Evolutionary conservation across 345 rosid species (phyloP).

Genomic region (Mallotus nudiflorus): DNA sequence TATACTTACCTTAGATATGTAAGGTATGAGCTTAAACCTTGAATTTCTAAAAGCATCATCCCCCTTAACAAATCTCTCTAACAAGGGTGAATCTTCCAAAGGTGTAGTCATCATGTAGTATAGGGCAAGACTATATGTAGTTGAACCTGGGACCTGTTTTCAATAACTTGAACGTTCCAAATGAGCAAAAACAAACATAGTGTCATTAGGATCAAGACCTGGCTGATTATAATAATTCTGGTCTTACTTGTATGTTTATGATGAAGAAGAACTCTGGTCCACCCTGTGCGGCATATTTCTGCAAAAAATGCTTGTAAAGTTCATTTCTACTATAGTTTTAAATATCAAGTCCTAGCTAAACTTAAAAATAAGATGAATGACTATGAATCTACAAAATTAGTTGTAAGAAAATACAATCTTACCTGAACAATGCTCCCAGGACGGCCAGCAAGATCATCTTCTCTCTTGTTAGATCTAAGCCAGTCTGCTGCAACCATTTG

Average conservation of each 20-base stretch:
- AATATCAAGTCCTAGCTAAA: slow-evolving; percentile 9
- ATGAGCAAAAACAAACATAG: not conserved
- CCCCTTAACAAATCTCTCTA: slow-evolving; percentile 72
- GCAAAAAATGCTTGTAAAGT: slow-evolving; percentile 30
- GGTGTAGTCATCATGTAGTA: slow-evolving; percentile 89
- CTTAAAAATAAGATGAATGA: not conserved
- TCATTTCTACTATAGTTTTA: too few species aligned
- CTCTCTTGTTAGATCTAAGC: slow-evolving; percentile 82
- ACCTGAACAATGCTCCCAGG: slow-evolving; percentile 95
- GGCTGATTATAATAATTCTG: slow-evolving; percentile 1
- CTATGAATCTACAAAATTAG: slow-evolving; percentile 7
- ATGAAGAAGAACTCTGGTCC: slow-evolving; percentile 90
- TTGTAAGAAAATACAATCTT: slow-evolving; percentile 12
- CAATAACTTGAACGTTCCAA: slow-evolving; percentile 20
- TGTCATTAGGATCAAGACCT: not conserved
- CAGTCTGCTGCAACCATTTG: slow-evolving; percentile 98
- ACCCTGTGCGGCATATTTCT: slow-evolving; percentile 93
- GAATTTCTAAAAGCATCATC: slow-evolving; percentile 90
- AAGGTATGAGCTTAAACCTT: slow-evolving; percentile 96
- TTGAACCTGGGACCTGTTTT: slow-evolving; percentile 84
- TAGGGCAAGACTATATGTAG: slow-evolving; percentile 78
- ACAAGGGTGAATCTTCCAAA: slow-evolving; percentile 72
- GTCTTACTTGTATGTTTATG: slow-evolving; percentile 76
- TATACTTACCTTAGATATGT: slow-evolving; percentile 80
- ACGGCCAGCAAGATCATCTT: slow-evolving; percentile 87